phyloP scores from a whole-genome alignment of 768 basidiomycete genomes.

The Dioszegia aurantiaca region DNA sequence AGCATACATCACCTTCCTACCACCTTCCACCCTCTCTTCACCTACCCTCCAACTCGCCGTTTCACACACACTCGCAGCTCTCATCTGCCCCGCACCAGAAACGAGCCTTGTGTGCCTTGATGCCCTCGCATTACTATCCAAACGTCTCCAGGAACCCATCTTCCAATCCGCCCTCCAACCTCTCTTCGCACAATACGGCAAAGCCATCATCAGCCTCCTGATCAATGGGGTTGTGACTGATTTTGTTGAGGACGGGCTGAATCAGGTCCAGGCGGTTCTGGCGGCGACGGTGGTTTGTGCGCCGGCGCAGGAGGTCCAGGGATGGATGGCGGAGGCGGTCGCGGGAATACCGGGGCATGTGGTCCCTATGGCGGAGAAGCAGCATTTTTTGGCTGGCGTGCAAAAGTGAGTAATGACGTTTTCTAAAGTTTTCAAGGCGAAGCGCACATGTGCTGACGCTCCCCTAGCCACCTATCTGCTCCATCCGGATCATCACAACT shows the following conservation, averaged over 20 bases:
- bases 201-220: conserved; percentile 65
- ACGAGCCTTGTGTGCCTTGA: conserved; percentile 77
- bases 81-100: conserved; percentile 78
- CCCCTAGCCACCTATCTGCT: conserved; percentile 23
- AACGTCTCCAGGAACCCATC: conserved; percentile 57
- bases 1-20: conserved; percentile 65
- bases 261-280: conserved; percentile 73
- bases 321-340: conserved; percentile 70
- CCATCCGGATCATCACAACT: conserved; percentile 20
- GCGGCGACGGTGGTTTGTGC: conserved; percentile 59
- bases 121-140: conserved; percentile 68
- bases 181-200: conserved; percentile 58
- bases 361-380: conserved; percentile 65
- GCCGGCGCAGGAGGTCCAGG: conserved; percentile 61
- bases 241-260: conserved; percentile 80
- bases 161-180: conserved; percentile 46
- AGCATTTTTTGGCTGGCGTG: conserved; percentile 70
- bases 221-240: conserved; percentile 76
- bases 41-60: conserved; percentile 74
- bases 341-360: conserved; percentile 65
- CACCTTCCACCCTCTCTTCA: conserved; percentile 76
- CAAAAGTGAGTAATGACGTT: conserved; percentile 61
- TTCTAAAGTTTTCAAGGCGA: too few species aligned
- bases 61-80: conserved; percentile 69
- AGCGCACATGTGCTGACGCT: too few species aligned